Base-by-base conservation (phyloP, 2,329 filamentous ascomycete species). In the Xenosphaeropsis pyriputrescens region DNA sequence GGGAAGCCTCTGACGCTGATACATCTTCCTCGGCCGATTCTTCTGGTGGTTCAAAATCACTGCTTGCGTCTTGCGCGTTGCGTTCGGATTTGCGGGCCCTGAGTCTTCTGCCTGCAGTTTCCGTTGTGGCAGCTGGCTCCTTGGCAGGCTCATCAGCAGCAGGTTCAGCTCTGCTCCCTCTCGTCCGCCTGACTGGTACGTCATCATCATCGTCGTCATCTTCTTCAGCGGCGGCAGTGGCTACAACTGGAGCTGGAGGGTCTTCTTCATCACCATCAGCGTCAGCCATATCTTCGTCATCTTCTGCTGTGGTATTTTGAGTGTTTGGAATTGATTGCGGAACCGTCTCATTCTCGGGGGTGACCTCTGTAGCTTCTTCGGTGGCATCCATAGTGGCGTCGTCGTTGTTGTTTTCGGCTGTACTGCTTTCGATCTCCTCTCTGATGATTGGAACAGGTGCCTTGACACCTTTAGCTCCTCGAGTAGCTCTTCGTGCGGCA, bases 11-110 rank as follows among this genome's bases (percentile, higher is more conserved):
- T 8, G 52, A 54, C 5, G 48, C 62, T 1, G 64, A 68, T 18
- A 57, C 60, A 9, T 63, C 65, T 7, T 65, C 69, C 17, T 73
- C 71, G 5, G 66, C 72, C 0, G 70, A 74, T 31, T 53, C 49
- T 13, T 54, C 51, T 13, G 42, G 29, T 17, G 54, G 53, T 18
- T 54, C 51, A 37, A 57, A 57, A 39, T 57, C 54, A 41, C 53
- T 56, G 36, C 47, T 49, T 5, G 45, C 46, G 30, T 56, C 53
- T 32, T 43, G 43, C 4, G 16, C 7, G 7, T 19, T 26, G 22
- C 22, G 22, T 19, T 43, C 45, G 14, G 26, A 41, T 22, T 53
- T 56, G 17, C 42, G 44, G 33, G 45, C 34, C 32, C 48, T 50
- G 15, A 44, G 42, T 34, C 47, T 51, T 5, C 53, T 43, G 34